These are phyloP conservation scores for Pythium aphanidermatum DNA, from an alignment of 352 stramenopile species.

Conservation along the genomic window DNA sequence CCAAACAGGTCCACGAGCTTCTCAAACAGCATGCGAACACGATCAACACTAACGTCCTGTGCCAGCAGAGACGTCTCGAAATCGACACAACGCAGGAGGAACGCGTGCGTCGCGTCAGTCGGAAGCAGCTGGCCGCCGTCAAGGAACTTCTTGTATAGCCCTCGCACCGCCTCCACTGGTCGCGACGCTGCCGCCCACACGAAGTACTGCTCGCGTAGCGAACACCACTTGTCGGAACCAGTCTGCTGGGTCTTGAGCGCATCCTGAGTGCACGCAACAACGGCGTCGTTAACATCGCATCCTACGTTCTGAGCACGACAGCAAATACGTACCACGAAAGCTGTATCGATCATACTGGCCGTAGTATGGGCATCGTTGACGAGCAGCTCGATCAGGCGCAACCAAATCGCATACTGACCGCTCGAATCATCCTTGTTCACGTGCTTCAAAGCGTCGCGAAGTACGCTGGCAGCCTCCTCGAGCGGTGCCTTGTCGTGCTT, in stretches of 20 bases:
- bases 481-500: constrained; percentile 24
- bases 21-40: constrained; percentile 69
- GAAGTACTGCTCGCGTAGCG: constrained; percentile 60
- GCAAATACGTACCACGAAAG: constrained; percentile 30
- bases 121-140: constrained; percentile 59
- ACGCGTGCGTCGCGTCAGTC: constrained; percentile 46
- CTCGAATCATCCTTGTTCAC: constrained; percentile 33
- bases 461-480: constrained; percentile 32
- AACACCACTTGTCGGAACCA: constrained; percentile 46
- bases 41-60: constrained; percentile 24
- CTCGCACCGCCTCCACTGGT: constrained; percentile 33
- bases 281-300: no score
- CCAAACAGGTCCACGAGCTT: constrained; percentile 81
- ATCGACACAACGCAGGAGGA: constrained; percentile 63
- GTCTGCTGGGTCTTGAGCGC: constrained; percentile 38
- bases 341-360: constrained; percentile 28
- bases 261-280: no score
- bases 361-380: constrained; percentile 19
- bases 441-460: constrained; percentile 39
- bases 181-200: constrained; percentile 37
- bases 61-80: constrained; percentile 47
- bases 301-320: neutral
- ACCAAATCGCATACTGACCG: constrained; percentile 41
- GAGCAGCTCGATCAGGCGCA: constrained; percentile 51
- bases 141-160: constrained; percentile 65